Evolutionary conservation across 1,284 basidiomycete genomes (phyloP).

Genomic region (Melampsora americana): DNA sequence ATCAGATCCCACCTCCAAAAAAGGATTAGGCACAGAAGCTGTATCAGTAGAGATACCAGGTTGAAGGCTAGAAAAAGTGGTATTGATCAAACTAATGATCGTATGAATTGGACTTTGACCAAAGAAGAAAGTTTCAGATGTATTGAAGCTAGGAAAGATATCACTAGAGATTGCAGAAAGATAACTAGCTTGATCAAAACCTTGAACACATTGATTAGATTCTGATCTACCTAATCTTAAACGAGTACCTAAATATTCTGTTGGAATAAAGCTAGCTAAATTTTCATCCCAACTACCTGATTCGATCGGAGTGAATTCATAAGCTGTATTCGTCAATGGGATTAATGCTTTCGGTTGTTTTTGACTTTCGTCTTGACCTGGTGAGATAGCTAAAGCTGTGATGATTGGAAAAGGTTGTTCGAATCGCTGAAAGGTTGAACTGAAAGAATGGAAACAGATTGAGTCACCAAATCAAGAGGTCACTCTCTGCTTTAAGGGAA

Average conservation of each 20-base stretch:
- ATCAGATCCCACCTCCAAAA: slow-evolving; percentile 15
- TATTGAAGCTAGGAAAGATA: slow-evolving; percentile 27
- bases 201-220: slow-evolving; percentile 14
- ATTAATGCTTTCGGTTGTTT: slow-evolving; percentile 18
- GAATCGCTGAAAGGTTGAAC: slow-evolving; percentile 21
- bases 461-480: neutral
- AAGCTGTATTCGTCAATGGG: slow-evolving; percentile 19
- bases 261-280: slow-evolving; percentile 38
- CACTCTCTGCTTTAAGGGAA: neutral
- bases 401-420: slow-evolving; percentile 42
- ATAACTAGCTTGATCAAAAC: slow-evolving; percentile 37
- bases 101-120: slow-evolving; percentile 5
- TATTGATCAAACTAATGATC: slow-evolving; percentile 18
- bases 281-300: slow-evolving; percentile 34
- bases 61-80: slow-evolving; percentile 9
- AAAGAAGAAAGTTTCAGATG: slow-evolving; percentile 9
- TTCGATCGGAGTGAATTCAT: slow-evolving; percentile 37
- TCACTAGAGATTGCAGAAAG: slow-evolving; percentile 31
- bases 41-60: slow-evolving; percentile 35
- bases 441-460: neutral
- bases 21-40: slow-evolving; percentile 40
- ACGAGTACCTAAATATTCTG: slow-evolving; percentile 35
- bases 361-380: neutral
- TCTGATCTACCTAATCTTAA: slow-evolving; percentile 14
- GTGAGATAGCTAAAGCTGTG: slow-evolving; percentile 17